Base-by-base conservation (phyloP, 257 asterid genomes). In the Gardenia jasminoides region DNA sequence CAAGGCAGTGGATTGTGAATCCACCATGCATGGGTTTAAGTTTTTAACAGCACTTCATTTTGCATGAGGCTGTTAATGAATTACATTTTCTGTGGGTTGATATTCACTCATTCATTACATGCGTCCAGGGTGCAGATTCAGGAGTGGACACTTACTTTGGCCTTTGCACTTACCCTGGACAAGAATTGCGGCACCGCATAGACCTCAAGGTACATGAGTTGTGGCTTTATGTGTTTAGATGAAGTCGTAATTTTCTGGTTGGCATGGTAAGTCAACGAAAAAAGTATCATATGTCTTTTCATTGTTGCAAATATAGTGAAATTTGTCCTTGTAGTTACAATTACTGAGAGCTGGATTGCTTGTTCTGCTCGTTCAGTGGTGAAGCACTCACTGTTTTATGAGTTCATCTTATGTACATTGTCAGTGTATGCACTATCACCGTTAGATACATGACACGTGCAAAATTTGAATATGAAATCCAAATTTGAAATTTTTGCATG, bases 111-210 rank as follows among this genome's bases (percentile, higher is more conserved):
- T 64, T 36, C 41, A 41, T 11, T 66, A 48, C 79, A 15, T 74
- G 70, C 28, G 50, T 7, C 31, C 89, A 95, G 99, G 96, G 93
- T 74, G 90, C 92, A 20, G 97, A 92, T 85, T 84, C 91, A 65
- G 98, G 98, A 75, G 96, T 96, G 80, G 99, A 96, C 83, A 96
- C 98, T 13, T 96, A 90, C 83, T 93, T 92, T 85, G 99, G 99
- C 62, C 97, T 96, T 59, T 96, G 97, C 91, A 92, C 97, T 67
- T 91, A 84, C 72, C 97, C 94, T 77, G 95, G 96, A 70, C 90
- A 77, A 83, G 97, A 93, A 86, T 78, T 96, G 76, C 92, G 97
- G 28, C 98, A 87, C 66, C 97, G 99, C 70, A 89, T 96, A 75
- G 99, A 96, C 89, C 69, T 96, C 16, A 96, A 96, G 98, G 99